Evolutionary conservation across 2,329 filamentous ascomycete species (phyloP).

Genomic region (Aspergillus pseudoglaucus): DNA sequence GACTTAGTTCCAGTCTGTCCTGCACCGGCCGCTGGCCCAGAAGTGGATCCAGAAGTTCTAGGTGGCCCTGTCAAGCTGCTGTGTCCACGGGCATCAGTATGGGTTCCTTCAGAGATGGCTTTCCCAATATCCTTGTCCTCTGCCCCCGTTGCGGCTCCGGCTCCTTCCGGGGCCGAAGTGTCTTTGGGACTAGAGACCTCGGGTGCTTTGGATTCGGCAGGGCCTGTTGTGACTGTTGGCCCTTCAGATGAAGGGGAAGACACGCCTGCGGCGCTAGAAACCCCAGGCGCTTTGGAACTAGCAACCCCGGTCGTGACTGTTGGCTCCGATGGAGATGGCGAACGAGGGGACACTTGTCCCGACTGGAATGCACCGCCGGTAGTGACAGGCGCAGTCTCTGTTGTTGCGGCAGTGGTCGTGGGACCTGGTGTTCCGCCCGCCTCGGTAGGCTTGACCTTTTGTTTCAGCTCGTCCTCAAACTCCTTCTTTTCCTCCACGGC

Average conservation of each 20-base stretch:
- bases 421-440: slow-evolving; percentile 35
- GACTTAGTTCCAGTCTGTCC: neutral
- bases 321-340: slow-evolving; percentile 10
- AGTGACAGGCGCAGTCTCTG: slow-evolving; percentile 31
- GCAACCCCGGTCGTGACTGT: slow-evolving; percentile 19
- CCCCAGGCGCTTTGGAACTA: slow-evolving; percentile 12
- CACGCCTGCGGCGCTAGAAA: slow-evolving; percentile 7
- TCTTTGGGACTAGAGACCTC: neutral
- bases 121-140: neutral
- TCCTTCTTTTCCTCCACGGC: slow-evolving; percentile 69
- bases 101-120: no score
- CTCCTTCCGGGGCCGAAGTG: neutral
- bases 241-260: slow-evolving; percentile 4
- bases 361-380: slow-evolving; percentile 11
- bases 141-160: neutral
- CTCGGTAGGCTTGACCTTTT: slow-evolving; percentile 35
- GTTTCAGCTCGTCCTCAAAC: slow-evolving; percentile 67
- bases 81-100: no score
- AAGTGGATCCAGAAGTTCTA: no score
- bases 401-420: slow-evolving; percentile 33
- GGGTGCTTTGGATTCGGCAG: neutral
- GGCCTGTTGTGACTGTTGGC: neutral
- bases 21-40: neutral
- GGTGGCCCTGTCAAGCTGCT: no score
- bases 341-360: slow-evolving; percentile 15